phyloP scores from a whole-genome alignment of 441 rosid species.

The Croton laevigatus region DNA sequence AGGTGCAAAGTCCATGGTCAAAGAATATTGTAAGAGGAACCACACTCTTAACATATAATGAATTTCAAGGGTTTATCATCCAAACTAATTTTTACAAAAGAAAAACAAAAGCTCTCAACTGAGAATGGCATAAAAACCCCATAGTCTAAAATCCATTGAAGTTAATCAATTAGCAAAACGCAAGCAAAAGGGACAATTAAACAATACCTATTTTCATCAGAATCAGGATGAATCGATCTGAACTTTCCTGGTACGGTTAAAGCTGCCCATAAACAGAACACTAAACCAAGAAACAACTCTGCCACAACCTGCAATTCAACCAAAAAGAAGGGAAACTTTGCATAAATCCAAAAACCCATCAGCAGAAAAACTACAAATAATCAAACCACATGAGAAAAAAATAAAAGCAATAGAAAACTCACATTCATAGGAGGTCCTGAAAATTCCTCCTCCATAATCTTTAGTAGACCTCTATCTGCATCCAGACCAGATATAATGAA shows the following conservation, averaged over 20 bases:
- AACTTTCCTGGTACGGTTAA: constrained; percentile 85
- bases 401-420: constrained; percentile 20
- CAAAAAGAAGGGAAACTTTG: not conserved
- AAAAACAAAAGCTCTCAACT: not conserved
- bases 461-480: constrained; percentile 82
- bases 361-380: not conserved
- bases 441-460: constrained; percentile 94
- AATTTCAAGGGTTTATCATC: not conserved
- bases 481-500: no score
- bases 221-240: constrained; percentile 77
- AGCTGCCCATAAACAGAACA: constrained; percentile 87
- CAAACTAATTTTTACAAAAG: not conserved
- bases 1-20: constrained; percentile 7
- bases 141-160: not conserved
- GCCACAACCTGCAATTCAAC: constrained; percentile 57
- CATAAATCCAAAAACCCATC: not conserved
- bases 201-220: constrained; percentile 91
- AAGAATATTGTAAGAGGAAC: not conserved
- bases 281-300: constrained; percentile 71
- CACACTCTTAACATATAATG: no score
- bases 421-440: constrained; percentile 86
- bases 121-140: not conserved
- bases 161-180: not conserved
- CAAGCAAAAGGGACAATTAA: not conserved
- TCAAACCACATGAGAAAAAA: not conserved